Conservation (phyloP, 2,329 filamentous ascomycete genomes). For the Penicillium sp. region DNA sequence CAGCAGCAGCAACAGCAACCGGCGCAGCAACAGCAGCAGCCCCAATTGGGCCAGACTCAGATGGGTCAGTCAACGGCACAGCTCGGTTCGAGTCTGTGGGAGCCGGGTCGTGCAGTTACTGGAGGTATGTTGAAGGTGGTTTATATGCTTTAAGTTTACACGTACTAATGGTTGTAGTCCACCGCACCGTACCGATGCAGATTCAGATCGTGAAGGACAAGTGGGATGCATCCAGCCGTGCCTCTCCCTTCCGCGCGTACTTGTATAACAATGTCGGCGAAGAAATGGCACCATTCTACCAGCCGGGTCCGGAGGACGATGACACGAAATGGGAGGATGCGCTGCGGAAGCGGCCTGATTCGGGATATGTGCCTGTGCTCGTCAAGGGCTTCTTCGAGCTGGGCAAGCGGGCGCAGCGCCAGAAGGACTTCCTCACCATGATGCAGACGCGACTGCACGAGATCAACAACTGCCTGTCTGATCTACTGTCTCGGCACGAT, state of each 20-base stretch:
- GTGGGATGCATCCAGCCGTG: conserved; percentile 48
- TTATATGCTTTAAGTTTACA: too few relatives aligned
- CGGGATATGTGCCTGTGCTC: conserved; percentile 52
- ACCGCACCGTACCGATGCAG: conserved; percentile 54
- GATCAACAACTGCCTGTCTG: conserved; percentile 55
- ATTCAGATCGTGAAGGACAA: conserved; percentile 52
- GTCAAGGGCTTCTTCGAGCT: conserved; percentile 53
- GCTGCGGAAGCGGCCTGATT: conserved; percentile 49
- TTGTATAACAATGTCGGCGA: conserved; percentile 56
- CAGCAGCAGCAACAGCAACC: too few relatives aligned
- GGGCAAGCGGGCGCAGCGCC: conserved; percentile 49
- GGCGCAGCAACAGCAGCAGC: conserved; percentile 32
- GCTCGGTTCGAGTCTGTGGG: conserved; percentile 37
- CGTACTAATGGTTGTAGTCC: conserved; percentile 34
- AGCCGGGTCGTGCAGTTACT: conserved; percentile 37
- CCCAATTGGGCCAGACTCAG: conserved; percentile 36
- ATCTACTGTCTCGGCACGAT: conserved; percentile 53
- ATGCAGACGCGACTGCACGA: conserved; percentile 54
- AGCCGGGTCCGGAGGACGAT: conserved; percentile 50
- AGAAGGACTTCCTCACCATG: conserved; percentile 49
- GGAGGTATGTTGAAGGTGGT: conserved; percentile 28
- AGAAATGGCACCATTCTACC: conserved; percentile 54
- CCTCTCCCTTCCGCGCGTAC: conserved; percentile 52
- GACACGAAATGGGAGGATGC: conserved; percentile 58
- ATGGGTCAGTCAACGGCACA: conserved; percentile 29